phyloP scores from a whole-genome alignment of 106 monocot species.

The Amphibolis antarctica region DNA sequence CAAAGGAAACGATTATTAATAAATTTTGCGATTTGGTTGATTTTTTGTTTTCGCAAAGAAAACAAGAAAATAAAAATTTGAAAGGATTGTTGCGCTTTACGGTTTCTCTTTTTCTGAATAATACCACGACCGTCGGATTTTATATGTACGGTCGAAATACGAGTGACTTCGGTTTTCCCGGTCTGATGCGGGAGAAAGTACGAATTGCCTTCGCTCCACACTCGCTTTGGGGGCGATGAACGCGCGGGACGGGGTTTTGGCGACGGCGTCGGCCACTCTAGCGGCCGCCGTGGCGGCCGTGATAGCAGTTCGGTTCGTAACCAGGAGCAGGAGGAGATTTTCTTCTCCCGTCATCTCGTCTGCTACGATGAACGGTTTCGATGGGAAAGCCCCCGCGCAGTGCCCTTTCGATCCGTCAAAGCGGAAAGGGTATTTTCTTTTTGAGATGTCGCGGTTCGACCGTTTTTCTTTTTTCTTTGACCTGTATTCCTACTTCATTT shows the following conservation, averaged over 20 bases:
- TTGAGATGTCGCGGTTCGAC: not conserved
- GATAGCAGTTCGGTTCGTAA: slow-evolving; percentile 28
- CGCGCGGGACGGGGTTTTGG: slow-evolving; percentile 33
- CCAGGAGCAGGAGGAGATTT: slow-evolving; percentile 12
- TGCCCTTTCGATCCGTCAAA: slow-evolving; percentile 75
- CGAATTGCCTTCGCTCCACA: too few relatives aligned
- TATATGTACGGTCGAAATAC: too few relatives aligned
- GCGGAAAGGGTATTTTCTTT: slow-evolving; percentile 39
- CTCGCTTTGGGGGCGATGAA: slow-evolving; percentile 4
- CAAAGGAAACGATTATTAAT: too few relatives aligned
- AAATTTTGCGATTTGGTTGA: too few relatives aligned
- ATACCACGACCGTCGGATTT: too few relatives aligned
- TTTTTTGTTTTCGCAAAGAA: too few relatives aligned
- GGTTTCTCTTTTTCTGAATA: not conserved
- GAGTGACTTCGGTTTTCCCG: too few relatives aligned
- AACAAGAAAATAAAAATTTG: too few relatives aligned
- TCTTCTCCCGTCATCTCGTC: not conserved
- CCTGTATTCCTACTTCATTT: not conserved
- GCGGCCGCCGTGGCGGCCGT: slow-evolving; percentile 37
- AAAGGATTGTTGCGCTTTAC: too few relatives aligned
- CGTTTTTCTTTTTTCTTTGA: slow-evolving; percentile 1
- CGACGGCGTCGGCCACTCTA: slow-evolving; percentile 37
- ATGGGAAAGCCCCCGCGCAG: slow-evolving; percentile 6
- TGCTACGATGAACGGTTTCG: slow-evolving; percentile 7
- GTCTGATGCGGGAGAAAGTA: too few relatives aligned